Base-by-base conservation (phyloP, 1,284 basidiomycete genomes). In the Kalmanozyma brasiliensis region DNA sequence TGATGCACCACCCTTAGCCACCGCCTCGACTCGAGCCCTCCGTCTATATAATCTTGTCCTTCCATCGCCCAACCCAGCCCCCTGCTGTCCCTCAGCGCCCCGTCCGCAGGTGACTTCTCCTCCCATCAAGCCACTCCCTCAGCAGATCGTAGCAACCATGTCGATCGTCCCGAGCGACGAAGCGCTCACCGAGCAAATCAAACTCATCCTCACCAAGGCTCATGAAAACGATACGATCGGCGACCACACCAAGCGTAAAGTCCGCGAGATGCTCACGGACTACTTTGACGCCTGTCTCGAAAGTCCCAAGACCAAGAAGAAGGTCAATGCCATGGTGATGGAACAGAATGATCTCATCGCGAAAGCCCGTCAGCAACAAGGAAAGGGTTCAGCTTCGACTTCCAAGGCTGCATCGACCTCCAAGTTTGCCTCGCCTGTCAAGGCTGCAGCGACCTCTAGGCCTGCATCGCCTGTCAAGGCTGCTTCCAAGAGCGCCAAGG, bases 281-380 rank as follows among this genome's bases (percentile, higher is more conserved):
- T 55, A 59, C 23, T 71, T 63, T 29, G 59, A 49, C 20, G 55
- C 63, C 32, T 48, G 62, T 29, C 49, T 71, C 20, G 48, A 66
- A n/a, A n/a, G 20, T 4, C 29, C 17, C 45, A 42, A n/a, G n/a
- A n/a, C n/a, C 22, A 71, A 71, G 37, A 59, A 62, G 43, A 34
- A 47, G 42, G 44, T 71, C 33, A 49, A 37, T 30, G 3, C 44
- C 9, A 55, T 38, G 17, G 45, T 36, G 23, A 17, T 26, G 20
- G 59, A 59, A 0, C 38, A 62, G 29, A 42, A 62, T 48, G 44
- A 35, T 4, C 42, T 35, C 19, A 8, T 58, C 24, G 17, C 29
- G 8, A 47, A 41, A 10, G 19, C 33, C 4, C 16, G 46, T 19
- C 14, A 49, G 24, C 9, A 36, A 19, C 44, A 20, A 7, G 34